phyloP scores from a whole-genome alignment of 2,329 filamentous ascomycete species.

The Mycocentrospora acerina region DNA sequence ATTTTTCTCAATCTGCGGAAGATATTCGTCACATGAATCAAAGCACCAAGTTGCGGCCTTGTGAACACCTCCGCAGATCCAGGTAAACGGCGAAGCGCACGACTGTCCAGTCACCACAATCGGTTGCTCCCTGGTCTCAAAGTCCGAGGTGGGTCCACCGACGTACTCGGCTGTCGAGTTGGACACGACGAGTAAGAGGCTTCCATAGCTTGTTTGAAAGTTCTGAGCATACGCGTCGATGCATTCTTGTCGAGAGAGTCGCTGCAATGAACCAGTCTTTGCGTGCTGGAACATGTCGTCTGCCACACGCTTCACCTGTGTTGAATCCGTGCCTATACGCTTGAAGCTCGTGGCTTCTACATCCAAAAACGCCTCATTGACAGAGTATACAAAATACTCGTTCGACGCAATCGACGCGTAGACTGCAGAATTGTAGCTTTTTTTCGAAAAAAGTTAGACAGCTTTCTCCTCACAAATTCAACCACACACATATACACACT shows the following conservation, averaged over 20 bases:
- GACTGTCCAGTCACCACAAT: not conserved
- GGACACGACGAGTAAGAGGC: slow-evolving; percentile 4
- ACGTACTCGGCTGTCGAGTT: not conserved
- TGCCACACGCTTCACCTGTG: too few species aligned
- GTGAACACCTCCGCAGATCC: not conserved
- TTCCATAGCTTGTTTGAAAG: slow-evolving; percentile 1
- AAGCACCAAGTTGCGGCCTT: too few species aligned
- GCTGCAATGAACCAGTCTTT: not conserved
- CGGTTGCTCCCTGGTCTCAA: not conserved
- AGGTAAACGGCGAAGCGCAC: not conserved
- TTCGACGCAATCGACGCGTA: slow-evolving; percentile 15
- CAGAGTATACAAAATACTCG: slow-evolving; percentile 3
- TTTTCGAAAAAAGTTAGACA: not conserved
- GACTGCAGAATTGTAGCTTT: slow-evolving; percentile 27
- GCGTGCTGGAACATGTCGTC: not conserved
- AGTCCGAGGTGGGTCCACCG: not conserved
- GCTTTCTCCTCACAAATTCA: too few species aligned
- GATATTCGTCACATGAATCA: not conserved
- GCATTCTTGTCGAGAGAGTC: too few species aligned
- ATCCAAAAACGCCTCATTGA: slow-evolving; percentile 1
- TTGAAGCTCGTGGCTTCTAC: not conserved
- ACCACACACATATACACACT: too few species aligned
- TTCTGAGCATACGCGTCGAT: not conserved
- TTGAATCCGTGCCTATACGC: not conserved
- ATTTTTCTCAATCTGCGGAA: not conserved